Evolutionary conservation across 1,284 basidiomycete species (phyloP), one percentile per base, ranked within the genome.

Genomic region (Kalmanozyma brasiliensis): DNA sequence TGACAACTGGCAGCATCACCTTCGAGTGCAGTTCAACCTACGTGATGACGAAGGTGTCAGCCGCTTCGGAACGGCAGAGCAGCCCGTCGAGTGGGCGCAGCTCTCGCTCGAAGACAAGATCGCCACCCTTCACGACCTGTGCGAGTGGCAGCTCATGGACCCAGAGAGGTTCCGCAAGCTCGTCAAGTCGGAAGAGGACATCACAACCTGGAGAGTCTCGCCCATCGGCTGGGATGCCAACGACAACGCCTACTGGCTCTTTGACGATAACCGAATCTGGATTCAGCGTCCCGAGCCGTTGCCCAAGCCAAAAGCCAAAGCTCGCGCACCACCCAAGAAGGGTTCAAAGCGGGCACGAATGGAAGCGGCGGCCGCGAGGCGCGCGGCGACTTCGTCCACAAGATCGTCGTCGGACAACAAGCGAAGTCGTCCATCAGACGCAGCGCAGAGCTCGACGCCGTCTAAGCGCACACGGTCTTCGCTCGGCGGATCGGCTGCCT

Each of bases 251-350:
- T 95, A 94, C 81, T 94, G 91, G 92, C 84, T 93, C 19, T 91
- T 94, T 73, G 92, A 92, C 87, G 79, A 87, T 60, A 90, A 93
- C 76, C 89, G 93, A 17, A 85, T 94, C 17, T 95, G 92, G 92
- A 88, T 94, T 36, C 92, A 94, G 22, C 84, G 85, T 32, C 86
- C 83, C 1, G 81, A 82, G 10, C 83, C 81, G 10, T 43, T 71
- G 8, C 80, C 78, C 4, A 74, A 70, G 43, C 42, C 58, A 9
- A 22, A 46, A 11, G 47, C 40, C 30, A 71, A 73, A 35, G 22
- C 46, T 11, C 53, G 62, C 19, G 45, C 63, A 11, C 70, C 79
- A 7, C 42, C 61, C 23, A 78, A 73, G 46, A 68, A 70, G 40
- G 56, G 74, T 35, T 48, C 77, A 1, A 69, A 65, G 56, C 57